Conservation (phyloP, 1,284 basidiomycete genomes). For the Xanthoconium separans region DNA sequence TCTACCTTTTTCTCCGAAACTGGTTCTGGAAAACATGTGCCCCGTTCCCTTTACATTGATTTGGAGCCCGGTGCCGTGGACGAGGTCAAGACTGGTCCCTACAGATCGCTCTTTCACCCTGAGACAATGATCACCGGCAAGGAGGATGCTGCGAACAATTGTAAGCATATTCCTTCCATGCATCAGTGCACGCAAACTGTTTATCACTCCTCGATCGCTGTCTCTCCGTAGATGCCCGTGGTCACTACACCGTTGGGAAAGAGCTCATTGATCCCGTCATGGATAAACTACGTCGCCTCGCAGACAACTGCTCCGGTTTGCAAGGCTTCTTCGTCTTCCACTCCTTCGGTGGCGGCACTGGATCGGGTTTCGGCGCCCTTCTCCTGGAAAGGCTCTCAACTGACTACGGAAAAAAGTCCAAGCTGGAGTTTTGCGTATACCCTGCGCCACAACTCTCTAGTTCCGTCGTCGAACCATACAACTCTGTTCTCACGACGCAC, state of each 20-base stretch:
- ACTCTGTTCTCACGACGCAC: conserved; percentile 98
- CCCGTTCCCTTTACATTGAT: conserved; percentile 96
- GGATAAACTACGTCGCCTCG: conserved; percentile 94
- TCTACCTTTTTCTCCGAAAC: conserved; percentile 96
- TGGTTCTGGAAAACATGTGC: conserved; percentile 94
- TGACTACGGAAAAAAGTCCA: conserved; percentile 99
- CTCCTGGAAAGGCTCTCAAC: conserved; percentile 94
- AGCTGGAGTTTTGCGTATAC: conserved; percentile 99
- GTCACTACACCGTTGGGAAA: conserved; percentile 98
- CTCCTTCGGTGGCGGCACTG: conserved; percentile 99
- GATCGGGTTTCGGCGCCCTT: conserved; percentile 98
- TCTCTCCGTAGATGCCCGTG: conserved; percentile 79
- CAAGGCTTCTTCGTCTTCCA: conserved; percentile 99
- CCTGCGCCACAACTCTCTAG: conserved; percentile 93
- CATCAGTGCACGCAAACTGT: conserved; percentile 14
- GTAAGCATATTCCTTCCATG: conserved; percentile 46
- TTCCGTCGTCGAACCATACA: conserved; percentile 99
- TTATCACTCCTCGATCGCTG: conserved; percentile 14
- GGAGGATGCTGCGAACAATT: conserved; percentile 99
- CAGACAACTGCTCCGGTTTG: conserved; percentile 97
- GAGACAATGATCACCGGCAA: conserved; percentile 99
- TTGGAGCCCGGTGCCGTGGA: conserved; percentile 96
- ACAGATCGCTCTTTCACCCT: conserved; percentile 96
- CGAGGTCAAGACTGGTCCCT: conserved; percentile 93
- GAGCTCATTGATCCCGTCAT: conserved; percentile 91